Conservation (phyloP, 148 eudicot genomes). For the Selenicereus undatus region DNA sequence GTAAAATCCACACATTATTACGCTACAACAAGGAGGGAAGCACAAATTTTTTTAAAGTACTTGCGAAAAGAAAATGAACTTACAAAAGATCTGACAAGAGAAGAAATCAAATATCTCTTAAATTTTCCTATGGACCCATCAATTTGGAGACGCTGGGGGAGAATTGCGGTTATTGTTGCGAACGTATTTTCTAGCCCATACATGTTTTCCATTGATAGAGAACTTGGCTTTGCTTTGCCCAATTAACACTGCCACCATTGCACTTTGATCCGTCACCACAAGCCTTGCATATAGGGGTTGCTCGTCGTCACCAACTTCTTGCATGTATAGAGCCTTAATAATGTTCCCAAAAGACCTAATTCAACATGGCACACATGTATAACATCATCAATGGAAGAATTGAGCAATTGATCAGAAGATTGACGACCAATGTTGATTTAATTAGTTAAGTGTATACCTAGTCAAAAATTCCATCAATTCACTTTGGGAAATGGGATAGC, state of each 20-base stretch:
- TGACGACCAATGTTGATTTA: neutral
- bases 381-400: neutral
- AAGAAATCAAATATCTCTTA: too few relatives aligned
- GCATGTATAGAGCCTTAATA: conserved; percentile 25
- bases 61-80: too few relatives aligned
- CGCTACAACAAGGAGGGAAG: too few relatives aligned
- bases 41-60: too few relatives aligned
- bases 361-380: neutral
- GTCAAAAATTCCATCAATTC: conserved; percentile 28
- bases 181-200: conserved; percentile 34
- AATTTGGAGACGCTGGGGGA: conserved; percentile 28
- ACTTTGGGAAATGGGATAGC: conserved; percentile 28
- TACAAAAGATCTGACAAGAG: too few relatives aligned
- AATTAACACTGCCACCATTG: conserved; percentile 16
- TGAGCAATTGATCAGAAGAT: neutral
- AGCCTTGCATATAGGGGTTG: conserved; percentile 34
- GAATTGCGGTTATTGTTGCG: conserved; percentile 18
- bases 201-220: conserved; percentile 36
- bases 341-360: conserved; percentile 30
- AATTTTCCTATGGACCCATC: neutral
- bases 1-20: too few relatives aligned
- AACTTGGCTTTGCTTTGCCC: conserved; percentile 25
- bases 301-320: conserved; percentile 29
- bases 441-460: conserved; percentile 13
- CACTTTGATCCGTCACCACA: conserved; percentile 20